These are phyloP conservation scores for Evernia prunastri DNA, from an alignment of 495 filamentous ascomycete species.

Conservation along the genomic window DNA sequence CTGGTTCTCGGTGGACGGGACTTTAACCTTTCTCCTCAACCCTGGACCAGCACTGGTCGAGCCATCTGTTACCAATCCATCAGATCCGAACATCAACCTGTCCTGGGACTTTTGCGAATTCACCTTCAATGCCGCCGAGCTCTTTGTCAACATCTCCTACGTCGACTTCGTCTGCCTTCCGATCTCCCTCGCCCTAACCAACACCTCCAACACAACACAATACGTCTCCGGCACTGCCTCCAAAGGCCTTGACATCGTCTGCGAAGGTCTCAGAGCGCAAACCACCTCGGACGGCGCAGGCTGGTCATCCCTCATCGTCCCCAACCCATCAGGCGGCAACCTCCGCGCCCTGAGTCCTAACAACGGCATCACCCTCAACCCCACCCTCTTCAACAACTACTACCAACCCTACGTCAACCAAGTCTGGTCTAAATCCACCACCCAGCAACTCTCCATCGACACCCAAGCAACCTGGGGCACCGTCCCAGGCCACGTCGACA, in stretches of 20 bases:
- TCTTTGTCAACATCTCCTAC: slow-evolving; percentile 69
- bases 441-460: slow-evolving; percentile 49
- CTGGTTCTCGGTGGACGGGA: slow-evolving; percentile 58
- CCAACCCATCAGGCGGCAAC: slow-evolving; percentile 35
- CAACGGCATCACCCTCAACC: slow-evolving; percentile 50
- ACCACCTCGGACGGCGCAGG: slow-evolving; percentile 47
- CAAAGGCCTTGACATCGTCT: slow-evolving; percentile 51
- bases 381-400: slow-evolving; percentile 54
- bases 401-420: slow-evolving; percentile 56
- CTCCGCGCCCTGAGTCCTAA: slow-evolving; percentile 64
- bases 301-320: slow-evolving; percentile 60
- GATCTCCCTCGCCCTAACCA: slow-evolving; percentile 54
- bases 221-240: slow-evolving; percentile 53
- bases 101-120: slow-evolving; percentile 69
- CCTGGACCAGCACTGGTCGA: slow-evolving; percentile 65
- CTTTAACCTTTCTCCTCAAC: slow-evolving; percentile 64
- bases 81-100: slow-evolving; percentile 59
- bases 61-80: slow-evolving; percentile 58
- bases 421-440: slow-evolving; percentile 58
- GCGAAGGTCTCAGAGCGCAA: slow-evolving; percentile 48
- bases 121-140: slow-evolving; percentile 58
- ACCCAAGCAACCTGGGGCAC: slow-evolving; percentile 52
- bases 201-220: slow-evolving; percentile 47
- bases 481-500: slow-evolving; percentile 45
- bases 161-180: slow-evolving; percentile 69